Evolutionary conservation across 805 yeast species (phyloP).

Genomic region (Suhomyces sp.): DNA sequence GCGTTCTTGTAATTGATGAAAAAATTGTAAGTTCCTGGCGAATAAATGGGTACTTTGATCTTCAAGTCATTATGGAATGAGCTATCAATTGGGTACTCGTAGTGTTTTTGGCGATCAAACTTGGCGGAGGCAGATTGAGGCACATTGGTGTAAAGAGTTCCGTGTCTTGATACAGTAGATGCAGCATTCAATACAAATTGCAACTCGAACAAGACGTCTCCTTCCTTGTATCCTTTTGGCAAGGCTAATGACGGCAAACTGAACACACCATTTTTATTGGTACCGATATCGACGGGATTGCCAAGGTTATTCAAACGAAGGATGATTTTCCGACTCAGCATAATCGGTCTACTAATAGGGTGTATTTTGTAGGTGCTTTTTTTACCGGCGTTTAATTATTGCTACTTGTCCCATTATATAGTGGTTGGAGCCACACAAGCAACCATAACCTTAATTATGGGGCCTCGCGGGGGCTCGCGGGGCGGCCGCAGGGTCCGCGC

Average conservation of each 20-base stretch:
- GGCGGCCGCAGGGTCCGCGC: not conserved
- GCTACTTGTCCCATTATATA: not conserved
- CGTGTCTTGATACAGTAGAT: slow-evolving; percentile 66
- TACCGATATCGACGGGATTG: slow-evolving; percentile 39
- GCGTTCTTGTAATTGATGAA: slow-evolving; percentile 55
- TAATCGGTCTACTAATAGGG: not conserved
- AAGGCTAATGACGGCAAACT: slow-evolving; percentile 48
- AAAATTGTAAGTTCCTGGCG: slow-evolving; percentile 79
- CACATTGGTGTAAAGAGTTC: slow-evolving; percentile 69
- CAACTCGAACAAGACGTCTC: slow-evolving; percentile 48
- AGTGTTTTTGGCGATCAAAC: slow-evolving; percentile 59
- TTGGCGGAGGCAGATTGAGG: slow-evolving; percentile 43
- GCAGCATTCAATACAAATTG: slow-evolving; percentile 73
- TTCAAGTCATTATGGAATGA: slow-evolving; percentile 62
- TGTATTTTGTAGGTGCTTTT: not conserved
- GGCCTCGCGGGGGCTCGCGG: not conserved
- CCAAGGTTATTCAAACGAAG: slow-evolving; percentile 48
- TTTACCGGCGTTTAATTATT: not conserved
- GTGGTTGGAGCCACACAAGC: not conserved
- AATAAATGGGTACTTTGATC: slow-evolving; percentile 58
- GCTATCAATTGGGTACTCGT: slow-evolving; percentile 48
- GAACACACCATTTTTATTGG: slow-evolving; percentile 46
- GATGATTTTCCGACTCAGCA: slow-evolving; percentile 35
- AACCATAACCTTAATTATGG: not conserved
- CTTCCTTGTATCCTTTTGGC: slow-evolving; percentile 26